Conservation (phyloP, 805 yeast species). For the Saccharomycopsis schoenii region DNA sequence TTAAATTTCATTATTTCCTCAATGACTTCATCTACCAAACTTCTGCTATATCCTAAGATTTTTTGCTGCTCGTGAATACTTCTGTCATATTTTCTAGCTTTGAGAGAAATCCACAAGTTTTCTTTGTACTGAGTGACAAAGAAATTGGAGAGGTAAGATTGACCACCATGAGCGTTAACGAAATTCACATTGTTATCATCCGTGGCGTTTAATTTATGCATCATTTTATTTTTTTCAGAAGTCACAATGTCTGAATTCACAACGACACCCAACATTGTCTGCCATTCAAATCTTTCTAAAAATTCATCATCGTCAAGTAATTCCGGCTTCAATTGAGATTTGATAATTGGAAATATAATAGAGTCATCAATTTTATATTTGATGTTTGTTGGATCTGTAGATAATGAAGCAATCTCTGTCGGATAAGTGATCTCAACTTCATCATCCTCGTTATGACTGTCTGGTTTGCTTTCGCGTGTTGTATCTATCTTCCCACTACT, state of each 20-base stretch:
- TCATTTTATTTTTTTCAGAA: slow-evolving; percentile 75
- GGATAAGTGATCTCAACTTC: slow-evolving; percentile 19
- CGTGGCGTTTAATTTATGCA: slow-evolving; percentile 20
- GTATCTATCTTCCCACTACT: background rate
- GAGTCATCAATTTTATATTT: slow-evolving; percentile 40
- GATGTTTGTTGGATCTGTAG: slow-evolving; percentile 29
- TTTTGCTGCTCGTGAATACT: slow-evolving; percentile 69
- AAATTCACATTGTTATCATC: slow-evolving; percentile 10
- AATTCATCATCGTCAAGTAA: slow-evolving; percentile 31
- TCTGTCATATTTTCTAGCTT: slow-evolving; percentile 74
- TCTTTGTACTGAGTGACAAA: slow-evolving; percentile 36
- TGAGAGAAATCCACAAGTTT: slow-evolving; percentile 78
- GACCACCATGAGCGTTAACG: slow-evolving; percentile 13
- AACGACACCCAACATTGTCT: slow-evolving; percentile 81
- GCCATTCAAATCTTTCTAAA: slow-evolving; percentile 88
- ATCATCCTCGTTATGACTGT: slow-evolving; percentile 20
- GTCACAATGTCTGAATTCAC: slow-evolving; percentile 91
- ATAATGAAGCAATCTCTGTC: slow-evolving; percentile 28
- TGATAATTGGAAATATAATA: slow-evolving; percentile 18
- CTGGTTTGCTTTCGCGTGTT: slow-evolving; percentile 19
- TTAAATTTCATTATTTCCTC: slow-evolving; percentile 60
- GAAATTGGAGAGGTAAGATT: slow-evolving; percentile 7
- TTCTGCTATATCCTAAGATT: slow-evolving; percentile 57
- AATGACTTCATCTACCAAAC: slow-evolving; percentile 61
- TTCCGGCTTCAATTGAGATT: slow-evolving; percentile 18